A percentile compares a stretch with the other conserved stretches of the same genome.
These are phyloP conservation scores for Clarkia xantiana DNA, from an alignment of 345 rosid species.

Conservation along the genomic window DNA sequence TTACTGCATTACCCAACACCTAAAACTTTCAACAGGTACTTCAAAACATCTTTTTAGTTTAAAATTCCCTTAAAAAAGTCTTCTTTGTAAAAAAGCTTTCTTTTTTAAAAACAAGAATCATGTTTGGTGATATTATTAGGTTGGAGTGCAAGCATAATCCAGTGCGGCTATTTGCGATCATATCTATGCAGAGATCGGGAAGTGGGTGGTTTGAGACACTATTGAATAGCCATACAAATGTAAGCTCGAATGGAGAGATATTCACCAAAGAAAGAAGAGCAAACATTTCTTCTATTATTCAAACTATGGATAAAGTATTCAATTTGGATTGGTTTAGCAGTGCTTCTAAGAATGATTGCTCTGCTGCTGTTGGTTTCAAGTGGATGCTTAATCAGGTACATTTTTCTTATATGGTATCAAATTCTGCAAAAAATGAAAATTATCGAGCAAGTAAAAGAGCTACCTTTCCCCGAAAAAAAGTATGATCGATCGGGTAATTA, in stretches of 20 bases:
- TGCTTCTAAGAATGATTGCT: conserved; percentile 91
- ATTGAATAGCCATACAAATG: conserved; percentile 77
- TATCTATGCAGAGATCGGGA: conserved; percentile 97
- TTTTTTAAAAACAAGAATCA: background rate
- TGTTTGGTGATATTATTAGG: conserved; percentile 20
- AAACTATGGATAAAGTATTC: conserved; percentile 64
- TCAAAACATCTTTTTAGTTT: too few species aligned
- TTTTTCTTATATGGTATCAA: background rate
- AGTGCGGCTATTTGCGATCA: conserved; percentile 63
- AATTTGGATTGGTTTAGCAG: conserved; percentile 81
- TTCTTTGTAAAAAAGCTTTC: too few species aligned
- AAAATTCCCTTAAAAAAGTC: too few species aligned
- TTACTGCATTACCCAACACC: conserved; percentile 68
- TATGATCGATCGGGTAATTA: too few species aligned
- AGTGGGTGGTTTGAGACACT: conserved; percentile 98
- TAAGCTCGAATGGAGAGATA: conserved; percentile 94
- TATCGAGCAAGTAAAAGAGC: too few species aligned
- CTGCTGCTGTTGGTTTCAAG: conserved; percentile 94
- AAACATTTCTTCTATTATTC: conserved; percentile 46
- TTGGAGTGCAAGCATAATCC: conserved; percentile 67
- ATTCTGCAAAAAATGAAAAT: too few species aligned
- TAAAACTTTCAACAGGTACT: conserved; percentile 69
- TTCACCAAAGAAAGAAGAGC: conserved; percentile 57
- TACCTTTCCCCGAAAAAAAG: too few species aligned
- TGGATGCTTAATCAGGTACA: conserved; percentile 98